Base-by-base conservation (phyloP, 2,329 filamentous ascomycete species). In the Aspergillus pseudoglaucus region DNA sequence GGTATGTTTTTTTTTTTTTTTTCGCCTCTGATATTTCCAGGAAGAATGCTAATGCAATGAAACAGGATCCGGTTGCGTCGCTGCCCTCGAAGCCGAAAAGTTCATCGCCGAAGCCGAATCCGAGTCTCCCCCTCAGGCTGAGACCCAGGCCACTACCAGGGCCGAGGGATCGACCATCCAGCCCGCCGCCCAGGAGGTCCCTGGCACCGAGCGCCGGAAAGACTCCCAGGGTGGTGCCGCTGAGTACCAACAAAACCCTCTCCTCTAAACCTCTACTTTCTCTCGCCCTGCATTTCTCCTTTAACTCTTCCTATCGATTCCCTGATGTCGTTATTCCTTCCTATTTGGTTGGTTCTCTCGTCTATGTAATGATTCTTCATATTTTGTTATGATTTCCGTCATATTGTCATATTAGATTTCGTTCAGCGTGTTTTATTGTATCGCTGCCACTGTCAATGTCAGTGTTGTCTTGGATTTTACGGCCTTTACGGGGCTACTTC, bases 51-150 rank as follows among this genome's bases (percentile, higher is more conserved):
- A 25, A 25, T 32, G 17, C 22, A 47, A 47, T 42, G 56, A 65
- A 49, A 65, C 59, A 90, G 88, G 90, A 51, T 90, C 90, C 52
- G 93, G 93, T 54, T 98, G 93, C 71, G 85, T 96, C 75, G 93
- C 93, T 46, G 93, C 91, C 9, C 81, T 98, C 47, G 93, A 98
- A 65, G 91, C 91, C 8, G 93, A 98, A 74, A 95, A 95, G 71
- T 96, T 81, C 76, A 76, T 98, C 47, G 78, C 87, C 5, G 91
- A 96, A 63, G 72, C 79, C 43, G 88, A 91, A 60, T 39, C 37
- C 18, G 15, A 18, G 18, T 39, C 37, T 18, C 78, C 78, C 42
- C 73, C 63, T 35, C 63, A 66, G 17, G 63, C 67, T 50, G 70
- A 66, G 4, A 56, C 48, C 17, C 62, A 75, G 7, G 65, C 68